These are phyloP conservation scores for Neurospora discreta DNA, from an alignment of 495 filamentous ascomycete species.

Conservation along the genomic window DNA sequence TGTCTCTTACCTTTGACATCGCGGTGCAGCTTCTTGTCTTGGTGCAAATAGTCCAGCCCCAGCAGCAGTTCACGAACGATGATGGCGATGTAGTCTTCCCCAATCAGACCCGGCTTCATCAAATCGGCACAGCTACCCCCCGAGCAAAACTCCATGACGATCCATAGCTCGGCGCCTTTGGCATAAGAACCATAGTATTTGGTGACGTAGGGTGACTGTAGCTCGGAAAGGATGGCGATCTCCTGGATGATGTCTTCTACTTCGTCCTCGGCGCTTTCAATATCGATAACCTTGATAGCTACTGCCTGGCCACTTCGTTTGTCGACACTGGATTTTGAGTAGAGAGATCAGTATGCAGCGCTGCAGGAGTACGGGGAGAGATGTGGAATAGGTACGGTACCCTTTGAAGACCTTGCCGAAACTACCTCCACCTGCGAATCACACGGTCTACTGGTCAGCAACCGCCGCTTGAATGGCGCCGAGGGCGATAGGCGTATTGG, in stretches of 20 bases:
- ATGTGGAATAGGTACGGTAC: slow-evolving; percentile 32
- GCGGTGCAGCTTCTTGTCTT: slow-evolving; percentile 88
- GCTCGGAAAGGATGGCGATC: slow-evolving; percentile 88
- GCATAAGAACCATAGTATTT: slow-evolving; percentile 95
- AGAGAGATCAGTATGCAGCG: slow-evolving; percentile 18
- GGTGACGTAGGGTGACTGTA: slow-evolving; percentile 89
- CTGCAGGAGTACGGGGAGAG: not conserved
- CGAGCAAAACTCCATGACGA: slow-evolving; percentile 91
- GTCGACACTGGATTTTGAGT: slow-evolving; percentile 49
- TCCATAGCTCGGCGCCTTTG: slow-evolving; percentile 93
- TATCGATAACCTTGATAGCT: slow-evolving; percentile 94
- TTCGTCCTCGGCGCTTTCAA: slow-evolving; percentile 96
- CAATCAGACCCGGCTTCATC: slow-evolving; percentile 84
- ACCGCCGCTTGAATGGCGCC: not conserved
- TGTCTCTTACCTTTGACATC: slow-evolving; percentile 77
- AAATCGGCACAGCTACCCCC: slow-evolving; percentile 87
- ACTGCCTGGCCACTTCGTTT: slow-evolving; percentile 75
- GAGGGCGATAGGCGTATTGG: not conserved
- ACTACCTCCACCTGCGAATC: slow-evolving; percentile 58
- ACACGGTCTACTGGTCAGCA: not conserved
- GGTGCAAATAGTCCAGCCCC: slow-evolving; percentile 86
- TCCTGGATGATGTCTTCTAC: slow-evolving; percentile 98
- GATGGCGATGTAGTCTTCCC: slow-evolving; percentile 89
- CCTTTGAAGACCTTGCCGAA: slow-evolving; percentile 96
- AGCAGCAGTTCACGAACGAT: slow-evolving; percentile 82